Base-by-base conservation (phyloP, 305 asterid genomes). In the Ilex paraguariensis region DNA sequence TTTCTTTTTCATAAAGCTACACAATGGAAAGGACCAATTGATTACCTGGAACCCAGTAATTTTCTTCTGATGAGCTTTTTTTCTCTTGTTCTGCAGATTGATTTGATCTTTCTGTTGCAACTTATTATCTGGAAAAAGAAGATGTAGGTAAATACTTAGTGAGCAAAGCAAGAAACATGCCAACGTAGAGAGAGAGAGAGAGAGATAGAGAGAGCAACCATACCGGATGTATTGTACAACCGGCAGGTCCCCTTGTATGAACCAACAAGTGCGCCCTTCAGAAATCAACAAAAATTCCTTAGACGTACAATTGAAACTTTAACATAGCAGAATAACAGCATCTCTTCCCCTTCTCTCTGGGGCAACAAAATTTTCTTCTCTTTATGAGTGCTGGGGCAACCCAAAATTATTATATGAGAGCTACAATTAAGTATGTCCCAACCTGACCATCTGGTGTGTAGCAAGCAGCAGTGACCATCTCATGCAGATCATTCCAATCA, bases 401-500 rank as follows among this genome's bases (percentile, higher is more conserved):
- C 0, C 7, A 36, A 36, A 36, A 36, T 36, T 36, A 36, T 5
- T 4, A 8, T 36, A 36, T 36, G 42, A 36, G 42, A 36, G 6
- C 42, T 36, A 8, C 42, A 36, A 4, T 4, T 36, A 36, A 3
- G 42, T 36, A 36, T 36, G 42, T 39, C 45, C 86, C 76, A 59
- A 94, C 99, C 97, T 88, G 97, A 65, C 99, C 99, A 84, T 94
- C 95, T 0, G 97, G 99, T 56, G 97, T 94, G 79, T 94, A 94
- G 81, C 96, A 90, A 71, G 97, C 99, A 53, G 99, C 96, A 70
- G 99, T 94, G 73, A 94, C 96, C 99, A 94, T 94, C 79, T 94
- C 99, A 72, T 84, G 95, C 75, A 94, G 78, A 82, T 94, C 99
- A 77, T 77, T 84, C 99, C 97, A 94, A 79, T 90, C 97, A 50